Percentiles rank a stretch among this genome's conserved stretches.
These are phyloP conservation scores for Spizellomyces punctatus DNA, from an alignment of 192 early-diverging fungal genomes.

Conservation along the genomic window DNA sequence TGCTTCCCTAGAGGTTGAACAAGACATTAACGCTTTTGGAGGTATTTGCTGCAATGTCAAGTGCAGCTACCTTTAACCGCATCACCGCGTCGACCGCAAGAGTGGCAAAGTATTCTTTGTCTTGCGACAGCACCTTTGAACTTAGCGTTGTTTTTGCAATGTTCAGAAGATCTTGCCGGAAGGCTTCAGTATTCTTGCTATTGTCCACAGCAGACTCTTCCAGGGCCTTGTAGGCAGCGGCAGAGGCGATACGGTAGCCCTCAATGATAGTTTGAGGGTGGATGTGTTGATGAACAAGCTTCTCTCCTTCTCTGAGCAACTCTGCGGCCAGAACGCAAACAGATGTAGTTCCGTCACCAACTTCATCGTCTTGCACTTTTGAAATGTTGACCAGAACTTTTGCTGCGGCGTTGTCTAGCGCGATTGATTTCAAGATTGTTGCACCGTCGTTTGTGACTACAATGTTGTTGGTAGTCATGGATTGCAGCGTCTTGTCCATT, in stretches of 20 bases:
- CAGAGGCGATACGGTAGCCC: constrained; percentile 89
- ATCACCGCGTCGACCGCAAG: constrained; percentile 96
- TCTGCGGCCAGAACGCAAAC: constrained; percentile 97
- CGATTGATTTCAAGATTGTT: constrained; percentile 97
- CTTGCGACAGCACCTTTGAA: constrained; percentile 94
- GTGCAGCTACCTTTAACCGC: constrained; percentile 71
- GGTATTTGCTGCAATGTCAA: not conserved
- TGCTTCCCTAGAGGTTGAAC: constrained; percentile 67
- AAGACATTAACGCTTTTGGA: not conserved
- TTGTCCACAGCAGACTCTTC: constrained; percentile 82
- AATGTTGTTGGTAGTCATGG: constrained; percentile 78
- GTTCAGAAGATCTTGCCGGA: constrained; percentile 90
- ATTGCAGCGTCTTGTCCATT: constrained; percentile 99
- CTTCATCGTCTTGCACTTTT: constrained; percentile 99
- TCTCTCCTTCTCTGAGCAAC: constrained; percentile 90
- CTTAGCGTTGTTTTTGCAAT: constrained; percentile 97
- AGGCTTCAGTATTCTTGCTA: constrained; percentile 67
- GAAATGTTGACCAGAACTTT: constrained; percentile 98
- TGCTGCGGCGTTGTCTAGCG: constrained; percentile 96
- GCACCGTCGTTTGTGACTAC: constrained; percentile 98
- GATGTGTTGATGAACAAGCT: constrained; percentile 89
- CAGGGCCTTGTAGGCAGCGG: constrained; percentile 81
- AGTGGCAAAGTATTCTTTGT: constrained; percentile 95
- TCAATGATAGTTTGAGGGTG: constrained; percentile 97
- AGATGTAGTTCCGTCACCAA: constrained; percentile 99